Evolutionary conservation across 148 eudicot species (phyloP), one percentile per base, ranked within the genome.

Genomic region (Drosera capensis): DNA sequence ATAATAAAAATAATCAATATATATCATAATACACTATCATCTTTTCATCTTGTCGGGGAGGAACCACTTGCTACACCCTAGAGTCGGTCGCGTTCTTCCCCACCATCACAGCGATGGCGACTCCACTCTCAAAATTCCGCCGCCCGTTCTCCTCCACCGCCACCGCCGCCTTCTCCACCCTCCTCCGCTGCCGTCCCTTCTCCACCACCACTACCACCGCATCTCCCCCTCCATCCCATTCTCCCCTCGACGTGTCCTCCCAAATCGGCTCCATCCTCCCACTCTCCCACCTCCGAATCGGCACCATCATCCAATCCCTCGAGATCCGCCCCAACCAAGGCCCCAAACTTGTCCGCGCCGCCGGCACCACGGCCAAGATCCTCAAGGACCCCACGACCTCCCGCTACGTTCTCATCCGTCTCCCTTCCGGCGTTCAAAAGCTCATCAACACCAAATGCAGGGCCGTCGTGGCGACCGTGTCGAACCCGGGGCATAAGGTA

Each of bases 181-280:
- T n/a, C 43, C 22, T 59, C 42, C 51, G 51, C 37, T 62, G 68
- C 30, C 13, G 55, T 18, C 37, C 52, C 63, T 29, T 55, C 53
- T 7, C 68, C 37, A 17, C 57, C 47, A n/a, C 49, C 21, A n/a
- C n/a, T n/a, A n/a, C n/a, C n/a, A n/a, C n/a, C n/a, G 13, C 71
- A 30, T 12, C 53, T 43, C 13, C 16, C 1, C 23, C 43, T 8
- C 52, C 48, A 7, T 2, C 46, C 17, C 49, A 12, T 30, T 31
- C 19, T 20, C 60, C 68, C 5, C 70, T 62, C 26, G 96, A 87
- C 68, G 58, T 72, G 0, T 62, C 86, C 29, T 82, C 96, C 17
- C 96, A 82, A 51, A 48, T 62, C 43, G 96, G 94, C 1, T 65
- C 75, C 47, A 71, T 74, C 45, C 82, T 88, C 92, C 94, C 96